These are phyloP conservation scores for Trichosporon faecale DNA, from an alignment of 1,284 basidiomycete species.

Conservation along the genomic window DNA sequence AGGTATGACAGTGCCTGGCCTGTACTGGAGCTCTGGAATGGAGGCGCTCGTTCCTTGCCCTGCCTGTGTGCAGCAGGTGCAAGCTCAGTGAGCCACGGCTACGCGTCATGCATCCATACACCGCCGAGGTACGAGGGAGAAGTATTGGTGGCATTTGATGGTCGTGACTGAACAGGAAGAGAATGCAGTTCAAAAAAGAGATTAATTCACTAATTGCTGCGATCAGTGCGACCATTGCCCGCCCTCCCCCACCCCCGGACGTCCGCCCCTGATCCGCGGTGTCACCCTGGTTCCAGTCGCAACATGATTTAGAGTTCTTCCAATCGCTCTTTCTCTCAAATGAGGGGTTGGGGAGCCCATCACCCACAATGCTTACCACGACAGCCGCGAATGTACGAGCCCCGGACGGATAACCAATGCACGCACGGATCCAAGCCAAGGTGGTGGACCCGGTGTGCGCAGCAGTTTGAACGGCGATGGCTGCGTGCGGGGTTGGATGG, in stretches of 20 bases:
- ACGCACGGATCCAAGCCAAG: too few species aligned
- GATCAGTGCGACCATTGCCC: too few species aligned
- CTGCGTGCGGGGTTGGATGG: too few species aligned
- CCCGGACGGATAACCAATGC: neutral
- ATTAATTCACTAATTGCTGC: too few species aligned
- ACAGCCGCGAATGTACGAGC: neutral
- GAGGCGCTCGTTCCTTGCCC: neutral
- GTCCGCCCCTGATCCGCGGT: neutral
- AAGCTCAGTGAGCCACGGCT: neutral
- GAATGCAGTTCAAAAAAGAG: too few species aligned
- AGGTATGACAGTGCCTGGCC: neutral
- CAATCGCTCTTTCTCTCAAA: neutral
- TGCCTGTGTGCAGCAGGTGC: neutral
- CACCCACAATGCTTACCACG: too few species aligned
- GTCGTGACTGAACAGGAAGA: neutral
- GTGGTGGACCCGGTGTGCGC: too few species aligned
- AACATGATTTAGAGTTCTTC: neutral
- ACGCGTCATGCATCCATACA: neutral
- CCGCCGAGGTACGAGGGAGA: neutral
- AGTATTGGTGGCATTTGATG: neutral
- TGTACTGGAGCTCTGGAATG: neutral
- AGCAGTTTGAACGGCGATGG: too few species aligned
- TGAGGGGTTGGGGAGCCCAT: neutral
- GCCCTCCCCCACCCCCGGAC: too few species aligned
- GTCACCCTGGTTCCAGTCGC: neutral